Percentiles rank a stretch among this genome's conserved stretches.
Evolutionary conservation across 306 rosid species (phyloP).

Genomic region (Myrica gale): DNA sequence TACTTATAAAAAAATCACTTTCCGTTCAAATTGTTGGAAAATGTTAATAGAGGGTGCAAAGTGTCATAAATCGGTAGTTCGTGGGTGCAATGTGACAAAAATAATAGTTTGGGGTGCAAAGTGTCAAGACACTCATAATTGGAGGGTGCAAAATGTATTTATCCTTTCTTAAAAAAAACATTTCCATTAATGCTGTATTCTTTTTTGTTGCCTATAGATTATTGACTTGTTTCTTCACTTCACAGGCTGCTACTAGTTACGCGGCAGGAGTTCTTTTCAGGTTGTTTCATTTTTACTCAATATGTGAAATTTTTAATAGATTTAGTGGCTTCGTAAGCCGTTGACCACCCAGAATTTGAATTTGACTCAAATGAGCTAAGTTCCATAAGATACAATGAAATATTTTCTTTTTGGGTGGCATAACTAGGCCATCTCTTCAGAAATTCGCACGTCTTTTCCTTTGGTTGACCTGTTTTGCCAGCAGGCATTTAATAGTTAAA

Average conservation of each 20-base stretch:
- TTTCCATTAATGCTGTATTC: neutral
- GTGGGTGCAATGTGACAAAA: too few species aligned
- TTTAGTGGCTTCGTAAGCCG: neutral
- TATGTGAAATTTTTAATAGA: constrained; percentile 13
- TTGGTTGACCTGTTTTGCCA: neutral
- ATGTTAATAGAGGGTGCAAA: too few species aligned
- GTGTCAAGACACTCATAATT: too few species aligned
- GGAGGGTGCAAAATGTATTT: too few species aligned
- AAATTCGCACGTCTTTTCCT: neutral
- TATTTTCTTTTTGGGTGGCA: neutral
- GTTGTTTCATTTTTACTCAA: constrained; percentile 36
- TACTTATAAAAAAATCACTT: too few species aligned
- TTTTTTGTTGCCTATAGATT: neutral
- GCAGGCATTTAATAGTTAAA: neutral
- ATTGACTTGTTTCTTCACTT: constrained; percentile 22
- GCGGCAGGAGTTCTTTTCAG: constrained; percentile 76
- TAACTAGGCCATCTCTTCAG: neutral
- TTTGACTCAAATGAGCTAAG: neutral
- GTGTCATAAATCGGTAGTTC: too few species aligned
- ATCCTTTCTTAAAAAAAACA: neutral
- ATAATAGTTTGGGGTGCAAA: too few species aligned
- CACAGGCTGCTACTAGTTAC: constrained; percentile 84
- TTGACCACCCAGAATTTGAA: constrained; percentile 18
- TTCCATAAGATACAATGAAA: neutral
- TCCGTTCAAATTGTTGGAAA: too few species aligned